Evolutionary conservation across 2,329 filamentous ascomycete species (phyloP).

Genomic region (Cadophora luteo-olivacea): DNA sequence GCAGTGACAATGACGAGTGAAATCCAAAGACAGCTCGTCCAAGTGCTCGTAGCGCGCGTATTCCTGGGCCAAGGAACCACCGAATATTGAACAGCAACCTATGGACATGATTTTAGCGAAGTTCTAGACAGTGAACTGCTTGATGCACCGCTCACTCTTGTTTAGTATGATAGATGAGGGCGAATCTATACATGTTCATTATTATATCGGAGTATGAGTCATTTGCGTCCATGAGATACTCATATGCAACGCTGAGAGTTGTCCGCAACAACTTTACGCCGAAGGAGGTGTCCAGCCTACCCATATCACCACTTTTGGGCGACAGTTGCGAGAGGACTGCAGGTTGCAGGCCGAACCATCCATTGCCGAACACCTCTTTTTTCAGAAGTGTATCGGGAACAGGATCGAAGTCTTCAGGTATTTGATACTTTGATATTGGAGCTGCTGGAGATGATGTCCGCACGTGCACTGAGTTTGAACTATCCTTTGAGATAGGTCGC

Average conservation of each 20-base stretch:
- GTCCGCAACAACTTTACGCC: constrained; percentile 16
- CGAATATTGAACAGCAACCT: constrained; percentile 21
- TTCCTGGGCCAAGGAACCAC: constrained; percentile 25
- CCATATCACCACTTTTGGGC: background rate
- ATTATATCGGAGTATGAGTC: background rate
- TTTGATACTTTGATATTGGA: background rate
- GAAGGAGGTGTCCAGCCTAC: background rate
- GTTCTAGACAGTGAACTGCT: no score
- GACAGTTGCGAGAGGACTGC: background rate
- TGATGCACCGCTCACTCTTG: constrained; percentile 13
- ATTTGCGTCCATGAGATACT: constrained; percentile 12
- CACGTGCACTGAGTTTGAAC: background rate
- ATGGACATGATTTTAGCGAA: background rate
- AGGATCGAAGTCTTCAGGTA: background rate
- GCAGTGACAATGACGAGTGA: constrained; percentile 5
- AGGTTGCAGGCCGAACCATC: constrained; percentile 24
- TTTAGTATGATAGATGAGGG: constrained; percentile 21
- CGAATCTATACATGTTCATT: constrained; percentile 22
- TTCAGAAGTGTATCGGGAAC: background rate
- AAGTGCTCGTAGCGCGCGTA: constrained; percentile 9
- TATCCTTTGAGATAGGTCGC: background rate
- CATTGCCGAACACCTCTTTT: constrained; percentile 22
- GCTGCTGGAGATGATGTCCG: no score
- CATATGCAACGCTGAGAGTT: constrained; percentile 22
- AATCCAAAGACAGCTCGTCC: constrained; percentile 25